phyloP scores from a whole-genome alignment of 1,139 yeast species.

The Yamadazyma triangularis region DNA sequence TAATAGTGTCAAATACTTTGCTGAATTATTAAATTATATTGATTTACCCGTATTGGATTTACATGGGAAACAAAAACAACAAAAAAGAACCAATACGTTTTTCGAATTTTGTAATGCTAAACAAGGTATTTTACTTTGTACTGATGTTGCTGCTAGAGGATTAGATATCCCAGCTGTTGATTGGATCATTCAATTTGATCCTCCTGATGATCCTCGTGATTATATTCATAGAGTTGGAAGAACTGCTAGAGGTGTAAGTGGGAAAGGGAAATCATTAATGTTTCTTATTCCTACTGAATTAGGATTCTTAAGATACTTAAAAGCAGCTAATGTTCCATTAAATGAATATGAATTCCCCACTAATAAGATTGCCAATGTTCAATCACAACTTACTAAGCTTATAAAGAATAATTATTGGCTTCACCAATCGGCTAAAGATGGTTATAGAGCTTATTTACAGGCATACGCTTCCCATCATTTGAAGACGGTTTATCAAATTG shows the following conservation, averaged over 20 bases:
- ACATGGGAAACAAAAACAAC: constrained; percentile 98
- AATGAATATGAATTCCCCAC: constrained; percentile 96
- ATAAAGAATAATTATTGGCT: constrained; percentile 90
- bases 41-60: constrained; percentile 93
- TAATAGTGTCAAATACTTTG: constrained; percentile 94
- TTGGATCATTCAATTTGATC: constrained; percentile 97
- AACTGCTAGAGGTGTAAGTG: constrained; percentile 92
- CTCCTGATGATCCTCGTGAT: constrained; percentile 99
- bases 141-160: constrained; percentile 98
- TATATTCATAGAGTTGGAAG: constrained; percentile 97
- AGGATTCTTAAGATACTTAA: constrained; percentile 89
- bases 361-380: constrained; percentile 92
- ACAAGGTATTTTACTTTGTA: constrained; percentile 87
- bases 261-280: constrained; percentile 92
- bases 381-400: constrained; percentile 84
- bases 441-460: constrained; percentile 92
- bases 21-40: constrained; percentile 89
- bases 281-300: constrained; percentile 90
- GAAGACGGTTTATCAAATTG: constrained; percentile 93
- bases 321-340: constrained; percentile 94
- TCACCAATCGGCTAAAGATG: constrained; percentile 95
- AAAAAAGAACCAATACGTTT: constrained; percentile 94
- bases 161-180: constrained; percentile 95
- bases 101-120: constrained; percentile 97
- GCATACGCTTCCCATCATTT: constrained; percentile 96